phyloP scores from a whole-genome alignment of 2,329 filamentous ascomycete species.

The Phaeosphaeriaceae sp. region DNA sequence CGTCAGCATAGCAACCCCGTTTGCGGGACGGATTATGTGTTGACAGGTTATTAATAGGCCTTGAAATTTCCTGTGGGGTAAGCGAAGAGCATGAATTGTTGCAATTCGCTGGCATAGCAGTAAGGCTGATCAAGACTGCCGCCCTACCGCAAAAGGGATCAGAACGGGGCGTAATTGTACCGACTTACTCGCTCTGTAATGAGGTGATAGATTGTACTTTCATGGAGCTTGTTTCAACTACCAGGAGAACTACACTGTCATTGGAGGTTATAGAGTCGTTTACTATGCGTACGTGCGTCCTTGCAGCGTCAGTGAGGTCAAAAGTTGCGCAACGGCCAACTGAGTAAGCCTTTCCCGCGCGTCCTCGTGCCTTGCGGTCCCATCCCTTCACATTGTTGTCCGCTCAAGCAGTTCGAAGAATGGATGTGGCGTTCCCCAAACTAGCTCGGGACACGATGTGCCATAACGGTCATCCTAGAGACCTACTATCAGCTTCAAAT shows the following conservation, averaged over 20 bases:
- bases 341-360: neutral
- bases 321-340: neutral
- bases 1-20: neutral
- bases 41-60: neutral
- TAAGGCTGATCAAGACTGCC: neutral
- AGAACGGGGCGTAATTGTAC: neutral
- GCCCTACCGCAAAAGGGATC: neutral
- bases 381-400: neutral
- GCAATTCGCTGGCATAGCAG: neutral
- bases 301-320: neutral
- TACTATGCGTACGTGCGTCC: neutral
- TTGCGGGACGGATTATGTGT: neutral
- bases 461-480: neutral
- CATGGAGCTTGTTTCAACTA: neutral
- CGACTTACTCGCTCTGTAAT: neutral
- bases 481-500: neutral
- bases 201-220: neutral
- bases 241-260: neutral
- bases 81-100: neutral
- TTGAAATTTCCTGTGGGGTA: neutral
- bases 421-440: neutral
- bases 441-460: neutral
- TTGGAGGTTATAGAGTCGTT: neutral
- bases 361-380: neutral
- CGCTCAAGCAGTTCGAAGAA: neutral